Evolutionary conservation across 176 grass and related monocot genomes (phyloP).

Genomic region (Echinochloa phyllopogon): DNA sequence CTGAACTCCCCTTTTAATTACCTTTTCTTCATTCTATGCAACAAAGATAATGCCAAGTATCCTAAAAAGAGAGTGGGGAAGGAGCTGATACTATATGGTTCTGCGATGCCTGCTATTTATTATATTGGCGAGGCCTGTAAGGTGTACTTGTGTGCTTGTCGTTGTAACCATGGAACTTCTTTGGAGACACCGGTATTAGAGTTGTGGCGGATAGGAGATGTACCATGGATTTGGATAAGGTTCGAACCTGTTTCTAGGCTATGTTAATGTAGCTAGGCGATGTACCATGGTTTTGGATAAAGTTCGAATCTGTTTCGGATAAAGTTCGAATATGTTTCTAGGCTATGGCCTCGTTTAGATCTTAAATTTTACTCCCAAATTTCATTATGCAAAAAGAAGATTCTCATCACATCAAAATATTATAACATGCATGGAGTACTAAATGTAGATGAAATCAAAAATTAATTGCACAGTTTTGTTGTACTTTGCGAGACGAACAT

Average conservation of each 20-base stretch:
- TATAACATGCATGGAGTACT: too few species aligned
- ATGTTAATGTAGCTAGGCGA: neutral
- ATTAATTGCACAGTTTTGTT: too few species aligned
- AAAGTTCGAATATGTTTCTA: neutral
- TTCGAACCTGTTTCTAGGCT: neutral
- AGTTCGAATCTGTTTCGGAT: neutral
- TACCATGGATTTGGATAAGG: neutral
- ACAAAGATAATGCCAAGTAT: neutral
- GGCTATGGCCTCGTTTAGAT: too few species aligned
- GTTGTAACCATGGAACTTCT: constrained; percentile 22
- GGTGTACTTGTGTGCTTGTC: constrained; percentile 6
- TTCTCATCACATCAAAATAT: too few species aligned
- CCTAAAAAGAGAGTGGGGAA: neutral
- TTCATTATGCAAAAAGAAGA: too few species aligned
- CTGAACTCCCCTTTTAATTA: neutral
- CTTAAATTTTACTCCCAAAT: too few species aligned
- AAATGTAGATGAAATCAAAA: too few species aligned
- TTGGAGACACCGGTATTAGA: constrained; percentile 10
- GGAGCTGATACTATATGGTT: constrained; percentile 6
- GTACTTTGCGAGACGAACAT: too few species aligned
- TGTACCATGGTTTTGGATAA: neutral
- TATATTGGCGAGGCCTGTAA: constrained; percentile 7
- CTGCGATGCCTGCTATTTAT: neutral
- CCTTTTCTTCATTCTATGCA: constrained; percentile 15
- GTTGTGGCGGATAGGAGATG: neutral